Evolutionary conservation across 2,329 filamentous ascomycete genomes (phyloP).

Genomic region (Blumeria graminis): DNA sequence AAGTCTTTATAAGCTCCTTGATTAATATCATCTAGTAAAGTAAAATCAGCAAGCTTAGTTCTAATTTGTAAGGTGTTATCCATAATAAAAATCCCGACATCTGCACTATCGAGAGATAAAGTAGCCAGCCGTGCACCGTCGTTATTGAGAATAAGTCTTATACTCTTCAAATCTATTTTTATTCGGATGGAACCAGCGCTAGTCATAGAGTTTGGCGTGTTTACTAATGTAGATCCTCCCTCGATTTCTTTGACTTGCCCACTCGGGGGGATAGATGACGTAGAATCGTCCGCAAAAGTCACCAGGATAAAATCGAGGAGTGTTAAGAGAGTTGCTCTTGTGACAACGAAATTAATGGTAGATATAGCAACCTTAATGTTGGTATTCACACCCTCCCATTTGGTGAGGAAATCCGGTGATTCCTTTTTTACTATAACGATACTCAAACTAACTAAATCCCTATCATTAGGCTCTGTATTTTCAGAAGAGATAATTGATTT

Average conservation of each 20-base stretch:
- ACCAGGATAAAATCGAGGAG: slow-evolving; percentile 81
- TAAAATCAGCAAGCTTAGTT: slow-evolving; percentile 67
- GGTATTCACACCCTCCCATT: slow-evolving; percentile 81
- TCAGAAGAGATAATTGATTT: slow-evolving; percentile 89
- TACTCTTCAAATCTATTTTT: slow-evolving; percentile 80
- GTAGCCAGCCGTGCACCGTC: slow-evolving; percentile 90
- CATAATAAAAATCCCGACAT: slow-evolving; percentile 71
- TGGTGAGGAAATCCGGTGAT: slow-evolving; percentile 78
- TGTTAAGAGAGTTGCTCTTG: slow-evolving; percentile 73
- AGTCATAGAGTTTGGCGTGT: slow-evolving; percentile 4
- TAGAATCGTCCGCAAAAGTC: slow-evolving; percentile 52
- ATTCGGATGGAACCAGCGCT: slow-evolving; percentile 42
- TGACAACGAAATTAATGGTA: slow-evolving; percentile 90
- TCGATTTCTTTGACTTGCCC: slow-evolving; percentile 16
- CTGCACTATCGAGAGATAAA: slow-evolving; percentile 72
- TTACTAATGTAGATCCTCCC: slow-evolving; percentile 12
- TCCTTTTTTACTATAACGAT: slow-evolving; percentile 73
- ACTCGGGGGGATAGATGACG: slow-evolving; percentile 18
- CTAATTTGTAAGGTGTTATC: slow-evolving; percentile 72
- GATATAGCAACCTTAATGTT: slow-evolving; percentile 81
- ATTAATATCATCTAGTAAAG: slow-evolving; percentile 80
- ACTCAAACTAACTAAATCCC: slow-evolving; percentile 66
- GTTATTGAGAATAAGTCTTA: slow-evolving; percentile 86
- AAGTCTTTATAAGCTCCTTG: slow-evolving; percentile 65
- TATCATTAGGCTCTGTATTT: slow-evolving; percentile 47